Evolutionary conservation across 2,329 filamentous ascomycete genomes (phyloP), one percentile per base, ranked within the genome.

Genomic region (Cercospora sp.): DNA sequence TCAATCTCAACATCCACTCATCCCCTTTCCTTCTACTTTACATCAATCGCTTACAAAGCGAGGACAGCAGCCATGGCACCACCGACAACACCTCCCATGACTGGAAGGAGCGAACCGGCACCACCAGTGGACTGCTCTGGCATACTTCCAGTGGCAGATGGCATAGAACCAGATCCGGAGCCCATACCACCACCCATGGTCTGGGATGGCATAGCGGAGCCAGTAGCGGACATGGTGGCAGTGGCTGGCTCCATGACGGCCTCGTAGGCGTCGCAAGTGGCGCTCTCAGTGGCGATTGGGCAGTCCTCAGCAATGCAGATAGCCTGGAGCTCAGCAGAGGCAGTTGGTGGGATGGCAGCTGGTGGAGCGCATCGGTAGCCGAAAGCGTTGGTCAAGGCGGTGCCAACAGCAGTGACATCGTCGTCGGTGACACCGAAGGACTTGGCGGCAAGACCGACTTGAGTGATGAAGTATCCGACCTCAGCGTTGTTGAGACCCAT

Each of bases 381-480:
- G 77, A 89, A 90, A 60, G 83, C 74, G 23, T 74, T 75, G 69
- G 78, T 82, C 55, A 90, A 83, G 1, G 83, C 80, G 33, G 70
- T 79, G 67, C 80, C 86, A 30, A 89, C 84, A 33, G 75, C 76
- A 20, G 74, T 75, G 59, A 87, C 78, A 73, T 89, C 87, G 3
- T 80, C 80, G 12, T 81, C 72, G n/a, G 84, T 79, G 51, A 89
- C 86, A 48, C 87, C 87, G 71, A 89, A 87, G 1, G 86, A 87
- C 42, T 82, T 79, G 6, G 84, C 87, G 5, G 87, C 81, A 12
- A 87, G 76, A 30, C 81, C 86, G 65, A 89, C 85, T 77, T 89
- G 86, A 53, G 80, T 70, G 75, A 88, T 85, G 80, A 89, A 89
- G 80, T 88, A 89, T 31, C 81, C 82, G 45, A 87, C 76, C 75